Base-by-base conservation (phyloP, 2,329 filamentous ascomycete species). In the Phialophora chinensis region DNA sequence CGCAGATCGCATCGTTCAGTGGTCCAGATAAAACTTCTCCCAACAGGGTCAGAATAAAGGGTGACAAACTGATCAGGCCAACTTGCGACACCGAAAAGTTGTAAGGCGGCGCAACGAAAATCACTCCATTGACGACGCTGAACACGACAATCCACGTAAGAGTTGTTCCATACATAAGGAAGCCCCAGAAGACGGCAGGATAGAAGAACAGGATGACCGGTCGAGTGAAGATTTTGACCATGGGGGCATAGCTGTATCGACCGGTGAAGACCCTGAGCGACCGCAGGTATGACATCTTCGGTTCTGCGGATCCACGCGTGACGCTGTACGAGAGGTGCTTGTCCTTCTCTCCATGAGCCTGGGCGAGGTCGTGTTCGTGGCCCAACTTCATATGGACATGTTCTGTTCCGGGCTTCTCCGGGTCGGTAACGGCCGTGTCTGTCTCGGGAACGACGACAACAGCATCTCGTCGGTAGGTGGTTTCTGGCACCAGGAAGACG, bases 11-110 rank as follows among this genome's bases (percentile, higher is more conserved):
- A 88, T 77, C 97, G 93, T 23, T 91, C 85, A 31, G 95, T 75
- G 0, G 88, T 66, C 11, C 92, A 92, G 0, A 91, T 87, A 27
- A 96, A 77, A 29, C 87, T 49, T 73, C 96, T 92, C 8, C 93
- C 92, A 5, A 90, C 3, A 97, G 75, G 1, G 93, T 91, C n/a
- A 93, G 93, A 60, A 96, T 77, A 72, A 97, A 96, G 1, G 93
- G 90, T 0, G 91, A 91, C 0, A 90, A 88, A 79, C 97, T 96
- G 62, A 92, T 87, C 77, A 94, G 93, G 17, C 93, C 93, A 1
- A 91, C 92, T 74, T 91, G 80, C 60, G 91, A 88, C 78, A 95
- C 89, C 72, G 87, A 83, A 85, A 93, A 65, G 74, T 77, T 74
- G 80, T 79, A 69, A 77, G 76, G 68, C 3, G 65, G 65, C 11